Percentiles rank a stretch among this genome's conserved stretches.
phyloP scores from a whole-genome alignment of 2,329 filamentous ascomycete genomes.

The Penicillium verrucosum region DNA sequence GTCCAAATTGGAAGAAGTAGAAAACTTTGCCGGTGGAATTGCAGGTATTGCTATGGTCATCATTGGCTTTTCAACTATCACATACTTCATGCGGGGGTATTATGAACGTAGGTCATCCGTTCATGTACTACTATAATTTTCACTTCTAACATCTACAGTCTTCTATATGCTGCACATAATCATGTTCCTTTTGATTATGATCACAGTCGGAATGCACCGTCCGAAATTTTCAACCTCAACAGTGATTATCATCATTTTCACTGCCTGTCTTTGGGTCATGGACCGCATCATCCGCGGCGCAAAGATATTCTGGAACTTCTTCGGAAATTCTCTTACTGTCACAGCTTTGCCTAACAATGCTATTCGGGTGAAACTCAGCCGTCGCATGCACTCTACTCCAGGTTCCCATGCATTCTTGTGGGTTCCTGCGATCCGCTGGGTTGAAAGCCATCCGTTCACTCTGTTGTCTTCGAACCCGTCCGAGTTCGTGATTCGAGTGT shows the following conservation, averaged over 20 bases:
- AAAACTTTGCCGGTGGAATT: not conserved
- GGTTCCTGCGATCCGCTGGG: constrained; percentile 3
- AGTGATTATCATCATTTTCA: constrained; percentile 10
- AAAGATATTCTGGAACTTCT: constrained; percentile 12
- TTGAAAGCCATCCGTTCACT: constrained; percentile 8
- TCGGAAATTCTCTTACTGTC: constrained; percentile 3
- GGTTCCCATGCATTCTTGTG: constrained; percentile 4
- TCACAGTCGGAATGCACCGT: constrained; percentile 12
- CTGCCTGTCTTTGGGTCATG: constrained; percentile 7
- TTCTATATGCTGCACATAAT: constrained; percentile 11
- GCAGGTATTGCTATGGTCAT: constrained; percentile 1
- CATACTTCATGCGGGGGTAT: not conserved
- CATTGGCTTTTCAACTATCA: constrained; percentile 3
- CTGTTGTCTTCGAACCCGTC: not conserved
- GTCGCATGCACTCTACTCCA: not conserved
- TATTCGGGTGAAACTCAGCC: constrained; percentile 2
- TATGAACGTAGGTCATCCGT: not conserved
- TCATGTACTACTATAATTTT: not conserved
- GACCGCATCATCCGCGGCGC: constrained; percentile 8
- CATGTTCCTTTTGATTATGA: constrained; percentile 12
- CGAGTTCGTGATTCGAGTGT: constrained; percentile 5
- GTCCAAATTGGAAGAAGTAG: not conserved
- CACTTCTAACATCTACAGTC: not conserved
- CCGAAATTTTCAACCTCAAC: constrained; percentile 7
- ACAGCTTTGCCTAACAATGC: constrained; percentile 4